Evolutionary conservation across 768 basidiomycete genomes (phyloP), one percentile per base, ranked within the genome.

Genomic region (Rhodotorula taiwanensis): DNA sequence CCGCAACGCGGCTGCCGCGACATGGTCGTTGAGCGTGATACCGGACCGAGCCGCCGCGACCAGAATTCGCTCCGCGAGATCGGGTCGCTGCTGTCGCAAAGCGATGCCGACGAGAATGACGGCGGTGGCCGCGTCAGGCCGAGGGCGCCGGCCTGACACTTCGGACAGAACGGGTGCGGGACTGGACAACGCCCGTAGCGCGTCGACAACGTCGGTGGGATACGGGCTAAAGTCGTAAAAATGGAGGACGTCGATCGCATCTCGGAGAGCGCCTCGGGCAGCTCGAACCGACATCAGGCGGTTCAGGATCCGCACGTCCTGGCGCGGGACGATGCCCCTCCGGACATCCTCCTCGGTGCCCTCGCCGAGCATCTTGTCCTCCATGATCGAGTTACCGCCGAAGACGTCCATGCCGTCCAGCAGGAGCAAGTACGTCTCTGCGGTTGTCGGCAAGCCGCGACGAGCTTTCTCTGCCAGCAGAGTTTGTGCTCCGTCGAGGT

Each of bases 321-420:
- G 67, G 15, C 63, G 27, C 6, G 52, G 7, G 21, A 60, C 67
- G 27, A 1, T 23, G 28, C 52, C 11, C n/a, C 1, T 13, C 15
- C 10, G 11, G 8, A 69, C 39, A 18, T 41, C 31, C 21, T 42
- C 30, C n/a, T 39, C 51, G 18, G 25, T 23, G 21, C 15, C 62
- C 25, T 63, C 51, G 8, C 1, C 27, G 27, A 70, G 58, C 0
- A 70, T 39, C 43, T 48, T 60, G 28, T 63, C 36, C 55, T 66
- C 69, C 69, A 70, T 66, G 18, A 47, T 21, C 21, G 18, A 28
- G 36, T 66, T 66, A 21, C 69, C 64, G 20, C 64, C 64, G 27
- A 50, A 60, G 28, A 20, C 47, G 27, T 56, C 44, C 60, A 62
- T 66, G 23, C 69, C 69, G 18, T 60, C 64, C n/a, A 66, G 43